These are phyloP conservation scores for Cetraspora pellucida DNA, from an alignment of 192 early-diverging fungal genomes.

Conservation along the genomic window DNA sequence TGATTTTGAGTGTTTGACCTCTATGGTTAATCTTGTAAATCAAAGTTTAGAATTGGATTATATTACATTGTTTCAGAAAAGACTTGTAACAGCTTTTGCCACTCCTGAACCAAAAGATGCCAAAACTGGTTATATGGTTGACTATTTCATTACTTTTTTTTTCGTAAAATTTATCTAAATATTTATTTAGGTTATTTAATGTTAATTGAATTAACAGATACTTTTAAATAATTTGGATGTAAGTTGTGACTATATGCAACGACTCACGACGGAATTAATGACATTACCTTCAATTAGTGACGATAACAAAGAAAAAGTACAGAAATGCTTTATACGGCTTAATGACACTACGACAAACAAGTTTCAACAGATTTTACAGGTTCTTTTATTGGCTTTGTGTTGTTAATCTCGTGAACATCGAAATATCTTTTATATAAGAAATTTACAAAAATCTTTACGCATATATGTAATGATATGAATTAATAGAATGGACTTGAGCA, in stretches of 20 bases:
- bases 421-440: neutral
- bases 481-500: conserved; percentile 69
- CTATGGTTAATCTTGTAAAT: conserved; percentile 69
- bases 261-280: conserved; percentile 66
- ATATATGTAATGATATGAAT: neutral
- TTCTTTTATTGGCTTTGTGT: conserved; percentile 31
- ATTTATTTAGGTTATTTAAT: neutral
- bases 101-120: conserved; percentile 58
- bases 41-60: conserved; percentile 71
- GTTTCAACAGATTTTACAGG: conserved; percentile 69
- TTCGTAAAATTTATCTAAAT: neutral
- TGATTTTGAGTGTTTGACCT: conserved; percentile 67
- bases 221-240: conserved; percentile 89
- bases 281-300: conserved; percentile 46
- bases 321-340: conserved; percentile 60
- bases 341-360: conserved; percentile 55
- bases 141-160: neutral
- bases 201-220: conserved; percentile 42
- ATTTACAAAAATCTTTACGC: neutral
- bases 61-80: conserved; percentile 63
- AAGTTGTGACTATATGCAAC: conserved; percentile 76
- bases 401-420: neutral
- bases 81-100: conserved; percentile 55
- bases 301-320: conserved; percentile 53
- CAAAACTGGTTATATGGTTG: conserved; percentile 67